Conservation (phyloP, 768 basidiomycete genomes). For the Coprinellus micaceus region DNA sequence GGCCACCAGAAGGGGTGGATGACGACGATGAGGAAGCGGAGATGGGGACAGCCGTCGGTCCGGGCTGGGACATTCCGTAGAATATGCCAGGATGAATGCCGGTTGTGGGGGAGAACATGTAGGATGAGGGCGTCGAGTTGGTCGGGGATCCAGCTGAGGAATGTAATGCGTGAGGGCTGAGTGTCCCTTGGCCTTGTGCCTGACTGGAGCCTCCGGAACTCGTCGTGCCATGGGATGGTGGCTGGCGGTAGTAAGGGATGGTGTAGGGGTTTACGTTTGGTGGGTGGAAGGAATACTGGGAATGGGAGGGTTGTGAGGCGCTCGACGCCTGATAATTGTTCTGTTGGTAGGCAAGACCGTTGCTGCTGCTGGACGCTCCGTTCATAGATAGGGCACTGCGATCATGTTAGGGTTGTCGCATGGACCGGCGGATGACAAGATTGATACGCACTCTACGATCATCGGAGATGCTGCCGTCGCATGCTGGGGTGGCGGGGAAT, state of each 20-base stretch:
- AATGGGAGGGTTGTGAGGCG: conserved; percentile 25
- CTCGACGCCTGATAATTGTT: conserved; percentile 42
- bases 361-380: conserved; percentile 39
- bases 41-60: conserved; percentile 16
- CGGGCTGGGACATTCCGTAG: conserved; percentile 22
- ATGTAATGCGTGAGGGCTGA: conserved; percentile 69
- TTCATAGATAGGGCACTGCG: conserved; percentile 60
- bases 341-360: too few species aligned
- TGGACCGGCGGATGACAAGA: conserved; percentile 4
- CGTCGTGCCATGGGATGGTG: too few species aligned
- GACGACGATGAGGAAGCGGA: conserved; percentile 13
- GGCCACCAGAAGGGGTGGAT: too few species aligned
- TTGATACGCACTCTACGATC: conserved; percentile 65
- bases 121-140: too few species aligned
- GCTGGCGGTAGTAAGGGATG: conserved; percentile 28
- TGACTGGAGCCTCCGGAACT: too few species aligned
- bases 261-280: conserved; percentile 12
- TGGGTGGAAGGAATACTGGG: conserved; percentile 17
- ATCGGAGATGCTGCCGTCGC: conserved; percentile 36
- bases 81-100: conserved; percentile 30
- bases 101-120: too few species aligned
- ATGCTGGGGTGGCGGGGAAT: conserved; percentile 14
- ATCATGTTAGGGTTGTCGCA: conserved; percentile 10
- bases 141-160: too few species aligned
- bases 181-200: conserved; percentile 60